A percentile compares a stretch with the other conserved stretches of the same genome.
Evolutionary conservation across 768 basidiomycete genomes (phyloP).

Genomic region (Phylloporus arenicola): DNA sequence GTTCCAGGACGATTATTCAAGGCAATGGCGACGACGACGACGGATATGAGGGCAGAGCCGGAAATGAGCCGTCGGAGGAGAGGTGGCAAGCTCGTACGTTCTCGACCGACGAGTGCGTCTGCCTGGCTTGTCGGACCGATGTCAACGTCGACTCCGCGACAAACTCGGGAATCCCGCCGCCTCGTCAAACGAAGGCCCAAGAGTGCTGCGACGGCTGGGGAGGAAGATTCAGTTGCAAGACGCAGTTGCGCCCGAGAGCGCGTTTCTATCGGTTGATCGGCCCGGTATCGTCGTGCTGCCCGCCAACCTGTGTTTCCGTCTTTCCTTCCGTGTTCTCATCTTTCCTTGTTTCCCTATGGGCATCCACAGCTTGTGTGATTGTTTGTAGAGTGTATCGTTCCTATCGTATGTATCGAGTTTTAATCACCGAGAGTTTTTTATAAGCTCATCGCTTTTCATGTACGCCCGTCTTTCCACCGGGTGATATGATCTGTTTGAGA

Average conservation of each 20-base stretch:
- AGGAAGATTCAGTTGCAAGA: background rate
- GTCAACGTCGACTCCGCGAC: constrained; percentile 4
- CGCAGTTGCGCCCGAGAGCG: background rate
- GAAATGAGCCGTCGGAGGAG: background rate
- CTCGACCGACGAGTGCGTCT: constrained; percentile 3
- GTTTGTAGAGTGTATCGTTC: background rate
- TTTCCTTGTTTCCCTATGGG: background rate
- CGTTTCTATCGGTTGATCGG: constrained; percentile 1
- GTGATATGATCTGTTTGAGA: background rate
- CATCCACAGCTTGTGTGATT: background rate
- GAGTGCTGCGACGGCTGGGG: background rate
- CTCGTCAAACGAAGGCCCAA: constrained; percentile 9
- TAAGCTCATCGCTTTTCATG: constrained; percentile 2
- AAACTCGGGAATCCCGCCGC: background rate
- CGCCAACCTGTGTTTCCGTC: constrained; percentile 6
- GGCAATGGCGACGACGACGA: background rate
- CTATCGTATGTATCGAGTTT: constrained; percentile 5
- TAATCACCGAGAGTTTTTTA: constrained; percentile 16
- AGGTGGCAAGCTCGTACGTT: background rate
- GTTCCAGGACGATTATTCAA: background rate
- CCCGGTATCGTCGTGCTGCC: background rate
- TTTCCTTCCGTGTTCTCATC: background rate
- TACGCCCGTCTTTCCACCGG: background rate
- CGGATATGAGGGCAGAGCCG: background rate
- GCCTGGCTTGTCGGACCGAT: background rate